phyloP scores from a whole-genome alignment of 228 moss, liverwort and hornwort genomes.

The Sphagnum magellanicum region DNA sequence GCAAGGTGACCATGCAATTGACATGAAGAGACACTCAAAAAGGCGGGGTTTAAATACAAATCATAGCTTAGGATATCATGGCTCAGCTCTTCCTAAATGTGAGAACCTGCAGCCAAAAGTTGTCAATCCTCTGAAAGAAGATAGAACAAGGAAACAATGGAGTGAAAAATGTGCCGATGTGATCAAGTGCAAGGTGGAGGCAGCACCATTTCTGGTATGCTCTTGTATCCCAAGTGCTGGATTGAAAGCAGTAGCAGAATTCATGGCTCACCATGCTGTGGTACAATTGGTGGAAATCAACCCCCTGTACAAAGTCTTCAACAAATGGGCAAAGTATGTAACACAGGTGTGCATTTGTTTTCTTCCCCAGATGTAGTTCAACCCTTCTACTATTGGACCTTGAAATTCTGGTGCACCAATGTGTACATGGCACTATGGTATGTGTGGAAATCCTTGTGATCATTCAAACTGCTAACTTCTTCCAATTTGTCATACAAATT shows the following conservation, averaged over 20 bases:
- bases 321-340: slow-evolving; percentile 65
- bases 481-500: no score
- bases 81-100: background rate
- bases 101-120: no score
- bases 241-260: slow-evolving; percentile 18
- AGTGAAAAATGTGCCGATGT: background rate
- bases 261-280: slow-evolving; percentile 44
- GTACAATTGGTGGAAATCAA: slow-evolving; percentile 58
- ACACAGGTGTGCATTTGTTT: slow-evolving; percentile 30
- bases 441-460: no score
- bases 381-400: no score
- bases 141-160: background rate
- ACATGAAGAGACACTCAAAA: no score
- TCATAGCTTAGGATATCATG: background rate
- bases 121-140: background rate
- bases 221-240: slow-evolving; percentile 9
- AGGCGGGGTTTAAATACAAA: no score
- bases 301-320: slow-evolving; percentile 46
- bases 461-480: no score
- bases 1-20: no score
- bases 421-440: no score
- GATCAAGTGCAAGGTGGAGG: slow-evolving; percentile 19
- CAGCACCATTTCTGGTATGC: slow-evolving; percentile 29
- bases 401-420: no score
- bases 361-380: no score